Conservation (phyloP, 495 filamentous ascomycete species). For the Xylaria castorea region DNA sequence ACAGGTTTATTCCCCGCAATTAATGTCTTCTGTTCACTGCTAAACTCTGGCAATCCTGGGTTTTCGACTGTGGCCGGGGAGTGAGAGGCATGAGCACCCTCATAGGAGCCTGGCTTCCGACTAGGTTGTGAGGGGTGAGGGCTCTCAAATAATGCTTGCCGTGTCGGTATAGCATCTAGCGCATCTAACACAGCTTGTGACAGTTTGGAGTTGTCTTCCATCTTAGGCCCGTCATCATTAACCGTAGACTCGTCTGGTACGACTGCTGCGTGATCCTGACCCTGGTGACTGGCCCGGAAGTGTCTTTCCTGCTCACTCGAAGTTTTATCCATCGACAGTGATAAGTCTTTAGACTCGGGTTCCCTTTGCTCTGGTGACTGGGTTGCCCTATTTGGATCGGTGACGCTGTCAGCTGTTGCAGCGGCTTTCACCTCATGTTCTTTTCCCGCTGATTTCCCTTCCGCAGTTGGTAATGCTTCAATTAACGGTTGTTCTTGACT, state of each 20-base stretch:
- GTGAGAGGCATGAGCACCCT: neutral
- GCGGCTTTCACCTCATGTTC: neutral
- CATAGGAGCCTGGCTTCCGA: neutral
- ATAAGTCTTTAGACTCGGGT: neutral
- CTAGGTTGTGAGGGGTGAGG: conserved; percentile 5
- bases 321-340: neutral
- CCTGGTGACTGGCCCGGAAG: neutral
- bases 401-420: neutral
- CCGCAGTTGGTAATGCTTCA: neutral
- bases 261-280: neutral
- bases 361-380: conserved; percentile 8
- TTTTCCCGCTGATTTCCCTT: neutral
- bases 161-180: conserved; percentile 45
- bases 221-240: neutral
- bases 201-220: neutral
- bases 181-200: conserved; percentile 36
- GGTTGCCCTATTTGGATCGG: no score
- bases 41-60: neutral
- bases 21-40: conserved; percentile 21
- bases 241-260: neutral
- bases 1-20: conserved; percentile 34
- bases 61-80: neutral
- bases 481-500: neutral
- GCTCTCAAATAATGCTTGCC: conserved; percentile 34
- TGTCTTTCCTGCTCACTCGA: neutral